Conservation (phyloP, 495 filamentous ascomycete genomes). For the Beverwykella pulmonaria region DNA sequence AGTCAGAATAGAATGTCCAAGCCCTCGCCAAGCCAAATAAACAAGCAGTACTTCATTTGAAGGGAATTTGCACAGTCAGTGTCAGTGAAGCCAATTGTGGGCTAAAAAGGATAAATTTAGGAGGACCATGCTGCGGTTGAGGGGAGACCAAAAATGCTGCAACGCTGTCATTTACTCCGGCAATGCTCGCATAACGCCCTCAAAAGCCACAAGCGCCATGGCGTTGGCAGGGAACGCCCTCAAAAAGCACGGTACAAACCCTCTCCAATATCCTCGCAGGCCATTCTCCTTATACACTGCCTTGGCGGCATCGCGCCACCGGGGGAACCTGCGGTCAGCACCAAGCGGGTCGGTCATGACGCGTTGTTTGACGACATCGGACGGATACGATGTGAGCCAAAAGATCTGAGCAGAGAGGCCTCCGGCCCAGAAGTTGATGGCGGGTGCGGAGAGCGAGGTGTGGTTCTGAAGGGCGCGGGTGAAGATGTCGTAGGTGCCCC, state of each 20-base stretch:
- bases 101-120: too few species aligned
- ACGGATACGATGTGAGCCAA: conserved; percentile 89
- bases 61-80: too few species aligned
- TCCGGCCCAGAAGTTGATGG: conserved; percentile 96
- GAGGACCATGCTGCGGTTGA: too few species aligned
- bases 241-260: conserved; percentile 90
- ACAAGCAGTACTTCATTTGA: too few species aligned
- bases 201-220: conserved; percentile 89
- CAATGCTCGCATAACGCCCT: conserved; percentile 82
- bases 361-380: conserved; percentile 95
- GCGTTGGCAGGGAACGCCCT: conserved; percentile 97
- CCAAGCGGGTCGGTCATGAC: conserved; percentile 92
- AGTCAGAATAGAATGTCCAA: too few species aligned
- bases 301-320: conserved; percentile 79
- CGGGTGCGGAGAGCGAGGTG: conserved; percentile 73
- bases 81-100: too few species aligned
- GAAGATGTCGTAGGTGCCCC: conserved; percentile 87
- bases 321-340: conserved; percentile 66
- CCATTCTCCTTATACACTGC: conserved; percentile 77
- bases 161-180: conserved; percentile 1
- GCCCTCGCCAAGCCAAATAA: too few species aligned
- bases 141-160: too few species aligned
- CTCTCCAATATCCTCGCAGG: conserved; percentile 82
- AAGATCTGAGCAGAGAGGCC: conserved; percentile 90
- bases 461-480: conserved; percentile 65